phyloP scores from a whole-genome alignment of 441 rosid genomes.

The Croton laevigatus region DNA sequence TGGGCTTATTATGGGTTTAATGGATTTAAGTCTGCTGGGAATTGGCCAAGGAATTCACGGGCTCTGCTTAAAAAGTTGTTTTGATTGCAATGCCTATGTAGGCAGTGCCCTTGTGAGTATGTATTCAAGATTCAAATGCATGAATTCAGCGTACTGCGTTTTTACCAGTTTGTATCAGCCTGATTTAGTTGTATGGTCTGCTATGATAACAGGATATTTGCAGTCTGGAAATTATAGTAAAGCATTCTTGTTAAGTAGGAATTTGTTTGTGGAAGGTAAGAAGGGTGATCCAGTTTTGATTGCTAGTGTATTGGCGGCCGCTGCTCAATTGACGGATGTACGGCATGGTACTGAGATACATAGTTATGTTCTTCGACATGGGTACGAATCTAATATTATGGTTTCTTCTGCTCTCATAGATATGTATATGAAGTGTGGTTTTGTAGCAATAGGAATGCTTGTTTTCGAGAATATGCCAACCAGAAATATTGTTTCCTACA shows the following conservation, averaged over 20 bases:
- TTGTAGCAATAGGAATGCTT: slow-evolving; percentile 41
- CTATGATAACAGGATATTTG: slow-evolving; percentile 67
- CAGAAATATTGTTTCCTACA: slow-evolving; percentile 55
- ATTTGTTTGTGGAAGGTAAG: slow-evolving; percentile 45
- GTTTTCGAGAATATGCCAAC: slow-evolving; percentile 44
- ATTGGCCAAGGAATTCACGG: slow-evolving; percentile 68
- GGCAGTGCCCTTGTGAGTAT: slow-evolving; percentile 62
- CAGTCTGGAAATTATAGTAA: slow-evolving; percentile 54
- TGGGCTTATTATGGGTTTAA: slow-evolving; percentile 53
- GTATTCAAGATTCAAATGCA: slow-evolving; percentile 61
- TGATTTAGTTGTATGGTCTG: slow-evolving; percentile 77
- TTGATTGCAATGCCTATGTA: slow-evolving; percentile 54
- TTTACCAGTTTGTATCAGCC: slow-evolving; percentile 45
- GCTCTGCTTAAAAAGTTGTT: slow-evolving; percentile 56
- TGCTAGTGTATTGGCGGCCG: slow-evolving; percentile 52
- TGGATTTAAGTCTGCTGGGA: slow-evolving; percentile 34
- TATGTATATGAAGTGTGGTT: slow-evolving; percentile 84
- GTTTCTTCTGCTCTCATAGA: slow-evolving; percentile 70
- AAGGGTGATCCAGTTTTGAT: slow-evolving; percentile 58
- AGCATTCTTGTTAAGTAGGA: slow-evolving; percentile 44
- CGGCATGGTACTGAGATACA: slow-evolving; percentile 56
- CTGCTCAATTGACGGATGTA: slow-evolving; percentile 50
- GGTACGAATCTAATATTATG: slow-evolving; percentile 50
- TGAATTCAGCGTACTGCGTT: slow-evolving; percentile 53
- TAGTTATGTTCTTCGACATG: slow-evolving; percentile 52